Evolutionary conservation across 768 basidiomycete genomes (phyloP), one percentile per base, ranked within the genome.

Genomic region (Lentinula sp.): DNA sequence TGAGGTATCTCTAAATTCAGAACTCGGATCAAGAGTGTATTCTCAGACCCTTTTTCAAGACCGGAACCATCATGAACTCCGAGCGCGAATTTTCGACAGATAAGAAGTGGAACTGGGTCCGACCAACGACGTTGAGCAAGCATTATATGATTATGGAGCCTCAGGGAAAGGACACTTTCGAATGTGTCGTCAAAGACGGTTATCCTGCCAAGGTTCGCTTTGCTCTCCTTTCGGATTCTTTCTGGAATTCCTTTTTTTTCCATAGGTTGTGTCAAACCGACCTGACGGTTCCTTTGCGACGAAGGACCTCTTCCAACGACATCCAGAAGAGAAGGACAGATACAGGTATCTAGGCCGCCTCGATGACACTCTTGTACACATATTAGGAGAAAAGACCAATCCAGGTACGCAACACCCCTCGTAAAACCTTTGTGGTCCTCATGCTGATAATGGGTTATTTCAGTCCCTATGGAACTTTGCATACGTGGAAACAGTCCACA

Each of bases 41-140:
- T 8, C 6, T 34, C 21, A 50, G 60, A 11, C 51, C 23, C 16
- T 57, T 39, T 18, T 21, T 1, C 9, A 62, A 78, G 66, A 75
- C 74, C 52, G 78, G 75, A 46, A 68, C 70, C 8, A 67, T 83
- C 16, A 73, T 81, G 69, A 80, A 76, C 54, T 83, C 81, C 11
- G 72, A 75, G 54, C 78, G 82, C 37, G 74, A 81, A 61, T 81
- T 78, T 59, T 68, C 68, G 4, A 71, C 64, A 4, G 83, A 85
- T 72, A 84, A 83, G 67, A 77, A 62, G 10, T 86, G 84, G 84
- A 82, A 80, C 64, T 85, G 80, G 78, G 66, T 80, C 46, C 76
- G 79, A 31, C 64, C 70, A 4, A 65, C 40, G 3, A 70, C 34
- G 42, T 59, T 65, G 69, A 53, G 65, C 37, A 64, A 70, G n/a